Base-by-base conservation (phyloP, 2,329 filamentous ascomycete genomes). In the Colletotrichum australisinense region DNA sequence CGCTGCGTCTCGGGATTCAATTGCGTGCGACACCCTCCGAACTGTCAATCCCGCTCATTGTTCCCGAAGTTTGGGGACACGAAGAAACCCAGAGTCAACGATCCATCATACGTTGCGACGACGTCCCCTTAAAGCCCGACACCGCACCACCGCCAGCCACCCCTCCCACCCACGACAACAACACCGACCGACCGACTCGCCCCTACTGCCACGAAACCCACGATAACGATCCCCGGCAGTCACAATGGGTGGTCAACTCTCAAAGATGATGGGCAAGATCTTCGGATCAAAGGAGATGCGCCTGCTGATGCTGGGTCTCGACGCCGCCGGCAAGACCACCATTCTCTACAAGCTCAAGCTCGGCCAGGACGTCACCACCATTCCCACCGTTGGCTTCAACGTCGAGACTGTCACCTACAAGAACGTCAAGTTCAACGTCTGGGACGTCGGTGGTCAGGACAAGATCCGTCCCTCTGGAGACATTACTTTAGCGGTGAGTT, bases 251-350 rank as follows among this genome's bases (percentile, higher is more conserved):
- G 94, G 93, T 81, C 93, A 94, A 86, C 89, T 98, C 84, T 97
- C 95, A 80, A 98, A 97, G 88, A 93, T 98, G 87, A 95, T 98
- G 93, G 94, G 94, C 86, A 98, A 97, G 92, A 94, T 98, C 88
- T 98, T 98, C 88, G 96, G 96, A 86, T 97, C 96, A 78, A 98
- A 98, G 89, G 96, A 98, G 88, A 98, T 98, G 95, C 94, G 96
- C 81, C 93, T 99, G 83, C 88, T 98, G 82, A 99, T 99, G 97
- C 90, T 99, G 79, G 97, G 97, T 79, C 91, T 98, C 79, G 97
- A 99, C 86, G 97, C 97, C 77, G 97, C 97, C 78, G 97, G 97
- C 88, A 99, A 99, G 90, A 99, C 97, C 60, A 98, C 97, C 69
- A 98, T 98, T 81, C 92, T 99, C 75, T 99, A 98, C 91, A 98